These are phyloP conservation scores for Aspergillus ellipticus DNA, from an alignment of 495 filamentous ascomycete genomes.

Conservation along the genomic window DNA sequence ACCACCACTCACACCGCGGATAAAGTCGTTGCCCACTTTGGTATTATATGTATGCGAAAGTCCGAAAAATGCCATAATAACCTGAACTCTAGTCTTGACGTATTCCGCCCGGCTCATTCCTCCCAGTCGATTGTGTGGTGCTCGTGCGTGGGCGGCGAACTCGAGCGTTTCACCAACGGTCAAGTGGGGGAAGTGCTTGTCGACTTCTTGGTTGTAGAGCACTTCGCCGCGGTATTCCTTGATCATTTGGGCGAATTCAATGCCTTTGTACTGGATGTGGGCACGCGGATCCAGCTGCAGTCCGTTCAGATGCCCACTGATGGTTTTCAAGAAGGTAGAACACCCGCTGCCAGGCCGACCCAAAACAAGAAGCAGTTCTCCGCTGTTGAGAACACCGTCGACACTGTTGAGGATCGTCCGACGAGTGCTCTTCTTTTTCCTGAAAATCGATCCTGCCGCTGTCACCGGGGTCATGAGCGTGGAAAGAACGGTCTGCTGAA, in stretches of 20 bases:
- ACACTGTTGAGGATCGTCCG: conserved; percentile 47
- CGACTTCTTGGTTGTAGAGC: conserved; percentile 84
- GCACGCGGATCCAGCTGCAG: not conserved
- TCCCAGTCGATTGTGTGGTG: conserved; percentile 66
- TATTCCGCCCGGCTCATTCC: conserved; percentile 64
- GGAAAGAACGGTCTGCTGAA: conserved; percentile 9
- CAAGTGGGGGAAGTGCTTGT: conserved; percentile 75
- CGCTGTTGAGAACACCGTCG: conserved; percentile 60
- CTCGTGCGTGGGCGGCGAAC: conserved; percentile 80
- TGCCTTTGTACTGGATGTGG: conserved; percentile 54
- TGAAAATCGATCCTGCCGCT: not conserved
- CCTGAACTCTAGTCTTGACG: conserved; percentile 63
- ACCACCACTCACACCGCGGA: conserved; percentile 82
- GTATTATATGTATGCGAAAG: conserved; percentile 81
- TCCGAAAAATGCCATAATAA: conserved; percentile 73
- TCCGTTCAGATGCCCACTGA: conserved; percentile 76
- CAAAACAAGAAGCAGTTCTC: conserved; percentile 89
- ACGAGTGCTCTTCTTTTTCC: not conserved
- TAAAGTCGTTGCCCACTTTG: conserved; percentile 73
- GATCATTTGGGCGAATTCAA: conserved; percentile 48
- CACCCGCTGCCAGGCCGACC: conserved; percentile 85
- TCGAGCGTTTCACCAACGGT: conserved; percentile 80
- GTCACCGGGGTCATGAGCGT: not conserved
- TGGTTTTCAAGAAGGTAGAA: conserved; percentile 81
- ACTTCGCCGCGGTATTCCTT: conserved; percentile 74